These are phyloP conservation scores for Chytriomyces hyalinus DNA, from an alignment of 192 early-diverging fungal genomes.

Conservation along the genomic window DNA sequence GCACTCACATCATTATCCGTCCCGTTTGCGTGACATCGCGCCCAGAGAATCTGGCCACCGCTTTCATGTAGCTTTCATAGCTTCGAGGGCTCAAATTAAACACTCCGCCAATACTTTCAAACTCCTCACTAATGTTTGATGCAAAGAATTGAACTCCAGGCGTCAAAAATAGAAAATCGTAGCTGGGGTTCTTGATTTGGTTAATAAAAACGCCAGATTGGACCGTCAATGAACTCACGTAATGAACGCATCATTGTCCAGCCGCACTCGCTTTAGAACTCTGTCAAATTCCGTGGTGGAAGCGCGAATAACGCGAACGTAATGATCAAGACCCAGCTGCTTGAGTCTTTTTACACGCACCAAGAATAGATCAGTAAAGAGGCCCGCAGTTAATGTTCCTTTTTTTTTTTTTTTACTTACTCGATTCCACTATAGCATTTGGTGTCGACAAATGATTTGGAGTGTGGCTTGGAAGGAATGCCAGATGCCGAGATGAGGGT, in stretches of 20 bases:
- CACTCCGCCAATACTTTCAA: slow-evolving; percentile 42
- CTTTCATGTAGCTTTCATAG: slow-evolving; percentile 31
- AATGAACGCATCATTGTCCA: slow-evolving; percentile 42
- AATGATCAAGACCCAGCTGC: slow-evolving; percentile 52
- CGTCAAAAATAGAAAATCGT: slow-evolving; percentile 58
- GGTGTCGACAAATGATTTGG: slow-evolving; percentile 37
- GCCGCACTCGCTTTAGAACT: slow-evolving; percentile 39
- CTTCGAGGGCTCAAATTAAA: slow-evolving; percentile 33
- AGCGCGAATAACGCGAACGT: slow-evolving; percentile 44
- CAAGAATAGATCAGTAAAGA: background rate
- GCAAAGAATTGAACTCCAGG: slow-evolving; percentile 55
- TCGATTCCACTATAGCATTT: slow-evolving; percentile 43
- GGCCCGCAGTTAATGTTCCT: background rate
- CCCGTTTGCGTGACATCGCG: slow-evolving; percentile 22
- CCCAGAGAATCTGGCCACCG: slow-evolving; percentile 2
- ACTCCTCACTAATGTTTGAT: slow-evolving; percentile 30
- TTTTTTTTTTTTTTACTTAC: slow-evolving; percentile 18
- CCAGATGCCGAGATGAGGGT: slow-evolving; percentile 50
- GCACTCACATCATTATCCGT: background rate
- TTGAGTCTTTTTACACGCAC: slow-evolving; percentile 38
- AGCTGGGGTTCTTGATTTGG: slow-evolving; percentile 35
- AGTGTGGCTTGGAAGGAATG: slow-evolving; percentile 15
- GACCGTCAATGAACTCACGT: slow-evolving; percentile 22
- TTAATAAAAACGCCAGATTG: background rate
- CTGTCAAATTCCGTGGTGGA: slow-evolving; percentile 48